Conservation (phyloP, 345 rosid genomes). For the Iberis pinnata region DNA sequence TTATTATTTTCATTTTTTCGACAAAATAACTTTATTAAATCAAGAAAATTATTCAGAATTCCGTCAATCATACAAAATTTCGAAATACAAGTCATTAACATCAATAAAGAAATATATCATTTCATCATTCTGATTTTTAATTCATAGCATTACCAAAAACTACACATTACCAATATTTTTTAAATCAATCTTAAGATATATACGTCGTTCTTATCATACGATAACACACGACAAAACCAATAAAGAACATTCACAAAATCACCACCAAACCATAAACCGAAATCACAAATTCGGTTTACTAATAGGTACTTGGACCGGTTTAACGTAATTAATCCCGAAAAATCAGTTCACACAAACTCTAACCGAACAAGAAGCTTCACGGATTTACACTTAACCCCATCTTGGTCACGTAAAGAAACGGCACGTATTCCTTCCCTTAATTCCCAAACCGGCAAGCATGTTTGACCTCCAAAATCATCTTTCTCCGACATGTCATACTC, state of each 20-base stretch:
- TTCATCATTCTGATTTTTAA: too few relatives aligned
- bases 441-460: slow-evolving; percentile 72
- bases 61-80: too few relatives aligned
- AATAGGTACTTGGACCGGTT: too few relatives aligned
- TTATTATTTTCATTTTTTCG: too few relatives aligned
- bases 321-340: too few relatives aligned
- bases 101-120: too few relatives aligned
- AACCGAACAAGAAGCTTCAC: slow-evolving; percentile 75
- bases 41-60: too few relatives aligned
- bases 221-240: not conserved
- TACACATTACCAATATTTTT: too few relatives aligned
- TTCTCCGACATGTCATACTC: slow-evolving; percentile 83
- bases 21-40: too few relatives aligned
- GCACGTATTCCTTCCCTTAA: slow-evolving; percentile 65
- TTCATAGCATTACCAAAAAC: not conserved
- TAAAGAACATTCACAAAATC: slow-evolving; percentile 8
- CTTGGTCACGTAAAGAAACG: slow-evolving; percentile 41
- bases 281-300: slow-evolving; percentile 10
- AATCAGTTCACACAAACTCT: slow-evolving; percentile 51
- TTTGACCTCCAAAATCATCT: slow-evolving; percentile 93
- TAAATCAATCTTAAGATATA: too few relatives aligned
- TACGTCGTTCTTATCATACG: not conserved
- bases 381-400: slow-evolving; percentile 50
- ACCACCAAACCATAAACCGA: not conserved
- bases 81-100: too few relatives aligned